Percentiles rank a stretch among this genome's conserved stretches.
Conservation (phyloP, 148 eudicot genomes). For the Chenopodium suecicum region DNA sequence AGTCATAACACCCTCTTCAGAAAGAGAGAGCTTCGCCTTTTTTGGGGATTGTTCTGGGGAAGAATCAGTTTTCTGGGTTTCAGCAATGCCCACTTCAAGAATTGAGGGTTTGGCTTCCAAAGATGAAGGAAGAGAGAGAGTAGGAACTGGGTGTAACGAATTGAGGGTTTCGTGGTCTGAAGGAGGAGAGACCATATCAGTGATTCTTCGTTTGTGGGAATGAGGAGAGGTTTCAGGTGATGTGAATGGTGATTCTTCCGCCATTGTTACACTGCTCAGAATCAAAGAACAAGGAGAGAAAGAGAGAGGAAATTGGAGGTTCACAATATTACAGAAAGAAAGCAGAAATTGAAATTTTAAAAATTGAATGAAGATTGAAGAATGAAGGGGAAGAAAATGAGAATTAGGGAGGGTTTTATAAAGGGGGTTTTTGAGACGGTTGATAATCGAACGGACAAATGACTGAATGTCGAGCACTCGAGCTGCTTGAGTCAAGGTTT, state of each 20-base stretch:
- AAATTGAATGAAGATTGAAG: neutral
- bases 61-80: conserved; percentile 7
- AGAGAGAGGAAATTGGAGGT: neutral
- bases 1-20: neutral
- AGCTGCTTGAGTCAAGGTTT: too few species aligned
- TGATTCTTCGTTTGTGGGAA: conserved; percentile 1
- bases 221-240: neutral
- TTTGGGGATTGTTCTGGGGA: conserved; percentile 16
- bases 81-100: neutral
- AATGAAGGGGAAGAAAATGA: neutral
- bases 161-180: neutral
- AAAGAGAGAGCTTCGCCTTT: conserved; percentile 10
- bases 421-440: too few species aligned
- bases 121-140: conserved; percentile 13
- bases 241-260: conserved; percentile 21
- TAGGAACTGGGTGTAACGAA: neutral
- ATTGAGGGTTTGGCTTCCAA: neutral
- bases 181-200: neutral
- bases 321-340: neutral
- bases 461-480: too few species aligned
- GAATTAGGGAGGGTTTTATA: neutral
- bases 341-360: neutral
- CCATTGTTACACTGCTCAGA: conserved; percentile 16
- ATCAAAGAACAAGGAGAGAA: neutral
- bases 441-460: too few species aligned